phyloP scores from a whole-genome alignment of 2,329 filamentous ascomycete species.

The Metarhizium guizhouense region DNA sequence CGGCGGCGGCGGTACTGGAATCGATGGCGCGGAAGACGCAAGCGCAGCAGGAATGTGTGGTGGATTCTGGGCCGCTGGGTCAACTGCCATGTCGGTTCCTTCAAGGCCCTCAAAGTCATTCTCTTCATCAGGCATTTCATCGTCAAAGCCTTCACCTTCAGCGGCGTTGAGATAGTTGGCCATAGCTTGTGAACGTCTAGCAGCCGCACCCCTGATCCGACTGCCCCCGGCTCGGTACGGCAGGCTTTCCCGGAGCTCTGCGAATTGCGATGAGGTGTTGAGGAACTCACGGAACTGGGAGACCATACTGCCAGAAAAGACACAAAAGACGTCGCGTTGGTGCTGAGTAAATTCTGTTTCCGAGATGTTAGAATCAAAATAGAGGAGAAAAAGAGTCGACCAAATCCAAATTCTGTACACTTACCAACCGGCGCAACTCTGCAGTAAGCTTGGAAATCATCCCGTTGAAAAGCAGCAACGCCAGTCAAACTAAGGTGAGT shows the following conservation, averaged over 20 bases:
- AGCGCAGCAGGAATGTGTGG: slow-evolving; percentile 7
- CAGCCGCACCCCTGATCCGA: slow-evolving; percentile 8
- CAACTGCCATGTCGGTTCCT: slow-evolving; percentile 28
- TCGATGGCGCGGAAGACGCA: slow-evolving; percentile 12
- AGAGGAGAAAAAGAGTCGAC: neutral
- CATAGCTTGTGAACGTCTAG: slow-evolving; percentile 9
- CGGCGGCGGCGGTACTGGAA: slow-evolving; percentile 19
- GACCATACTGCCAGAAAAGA: slow-evolving; percentile 88
- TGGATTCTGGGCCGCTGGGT: slow-evolving; percentile 19
- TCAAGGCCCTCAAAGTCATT: slow-evolving; percentile 33
- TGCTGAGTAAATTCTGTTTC: slow-evolving; percentile 80
- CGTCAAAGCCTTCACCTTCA: slow-evolving; percentile 29
- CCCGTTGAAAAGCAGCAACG: slow-evolving; percentile 79
- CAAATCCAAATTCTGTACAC: slow-evolving; percentile 9
- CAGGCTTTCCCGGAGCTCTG: slow-evolving; percentile 29
- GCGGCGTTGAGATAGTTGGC: slow-evolving; percentile 12
- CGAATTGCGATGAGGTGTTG: slow-evolving; percentile 46
- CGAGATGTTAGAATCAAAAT: neutral
- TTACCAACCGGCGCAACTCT: slow-evolving; percentile 70
- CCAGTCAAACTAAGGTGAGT: slow-evolving; percentile 94
- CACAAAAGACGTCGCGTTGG: slow-evolving; percentile 91
- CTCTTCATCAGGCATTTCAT: slow-evolving; percentile 36
- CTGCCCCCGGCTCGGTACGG: slow-evolving; percentile 9
- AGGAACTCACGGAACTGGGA: slow-evolving; percentile 68
- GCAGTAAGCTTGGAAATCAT: slow-evolving; percentile 79